Evolutionary conservation across 225 moss, liverwort and hornwort genomes (phyloP), one percentile per base, ranked within the genome.

Genomic region (Sphagnum contortum): DNA sequence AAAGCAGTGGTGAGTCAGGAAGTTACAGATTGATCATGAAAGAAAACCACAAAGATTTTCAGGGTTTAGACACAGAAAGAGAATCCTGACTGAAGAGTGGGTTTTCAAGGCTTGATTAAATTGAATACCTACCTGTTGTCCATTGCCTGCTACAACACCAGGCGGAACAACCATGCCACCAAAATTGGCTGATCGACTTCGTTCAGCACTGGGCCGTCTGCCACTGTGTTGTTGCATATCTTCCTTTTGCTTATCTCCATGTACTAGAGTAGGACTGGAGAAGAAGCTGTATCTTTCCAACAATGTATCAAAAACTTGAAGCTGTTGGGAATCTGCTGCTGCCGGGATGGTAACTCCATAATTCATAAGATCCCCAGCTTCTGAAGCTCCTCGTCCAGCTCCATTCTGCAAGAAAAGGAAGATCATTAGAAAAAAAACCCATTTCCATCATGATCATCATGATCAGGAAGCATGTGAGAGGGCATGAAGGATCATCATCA

Each of bases 301-400:
- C 55, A 75, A 61, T 6, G 53, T 61, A 55, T 98, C 96, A 12
- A 98, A 56, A 53, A 83, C 74, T 0, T 45, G 71, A 57, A 90
- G 69, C 71, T 75, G 60, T 0, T 46, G 61, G 71, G 63, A 57
- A 5, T 88, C 80, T 2, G 78, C 87, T 2, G 46, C 3, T 2
- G 65, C 80, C 3, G 83, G 61, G 50, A 98, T 86, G 3, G 96
- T 91, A 44, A 98, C 80, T 49, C 96, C 96, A 47, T 92, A 98
- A 76, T 79, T 90, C 48, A 98, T 12, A 0, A 48, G 46, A 8
- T 83, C 80, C 12, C 64, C 52, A 44, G 29, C 29, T 29, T 1
- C 29, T 29, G 29, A 29, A 29, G 29, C 29, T 29, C 29, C 29
- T 29, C 29, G 29, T 29, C 29, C 29, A 29, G 29, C 29, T 29